These are phyloP conservation scores for Trypanosomatidae sp. DNA, from an alignment of 208 protist species.

Conservation along the genomic window DNA sequence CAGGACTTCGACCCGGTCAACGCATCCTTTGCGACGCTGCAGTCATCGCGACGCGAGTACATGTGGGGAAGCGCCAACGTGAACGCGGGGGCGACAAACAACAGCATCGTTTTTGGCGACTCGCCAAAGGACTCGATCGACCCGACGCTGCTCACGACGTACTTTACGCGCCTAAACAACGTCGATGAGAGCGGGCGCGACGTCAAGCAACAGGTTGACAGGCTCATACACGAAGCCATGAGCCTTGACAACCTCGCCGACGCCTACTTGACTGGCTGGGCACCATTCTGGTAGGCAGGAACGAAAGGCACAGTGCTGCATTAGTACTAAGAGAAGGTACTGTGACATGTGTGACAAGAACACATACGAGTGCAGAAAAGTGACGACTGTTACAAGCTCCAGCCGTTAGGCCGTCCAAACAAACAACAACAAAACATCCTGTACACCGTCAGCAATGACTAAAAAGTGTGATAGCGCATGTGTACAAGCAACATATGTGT, in stretches of 20 bases:
- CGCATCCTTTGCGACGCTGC: conserved; percentile 38
- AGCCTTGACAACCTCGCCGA: conserved; percentile 81
- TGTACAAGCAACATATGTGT: too few relatives aligned
- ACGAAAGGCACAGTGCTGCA: too few relatives aligned
- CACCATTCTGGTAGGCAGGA: conserved; percentile 71
- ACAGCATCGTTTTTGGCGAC: conserved; percentile 15
- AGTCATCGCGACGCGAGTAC: conserved; percentile 14
- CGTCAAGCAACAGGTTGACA: conserved; percentile 78
- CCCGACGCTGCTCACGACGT: conserved; percentile 53
- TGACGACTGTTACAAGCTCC: too few relatives aligned
- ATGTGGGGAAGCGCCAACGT: conserved; percentile 5
- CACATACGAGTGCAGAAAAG: not conserved
- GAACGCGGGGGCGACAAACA: conserved; percentile 13
- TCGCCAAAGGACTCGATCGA: conserved; percentile 23
- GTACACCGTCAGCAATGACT: too few relatives aligned
- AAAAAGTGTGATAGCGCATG: too few relatives aligned
- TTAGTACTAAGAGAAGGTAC: too few relatives aligned
- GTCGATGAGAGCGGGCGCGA: conserved; percentile 47
- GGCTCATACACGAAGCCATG: conserved; percentile 81
- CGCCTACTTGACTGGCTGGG: conserved; percentile 86
- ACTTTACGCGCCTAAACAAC: conserved; percentile 41
- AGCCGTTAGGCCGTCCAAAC: too few relatives aligned
- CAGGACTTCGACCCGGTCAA: conserved; percentile 73
- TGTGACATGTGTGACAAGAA: too few relatives aligned
- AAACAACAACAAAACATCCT: too few relatives aligned